Conservation (phyloP, 345 rosid genomes). For the Sonneratia caseolaris region DNA sequence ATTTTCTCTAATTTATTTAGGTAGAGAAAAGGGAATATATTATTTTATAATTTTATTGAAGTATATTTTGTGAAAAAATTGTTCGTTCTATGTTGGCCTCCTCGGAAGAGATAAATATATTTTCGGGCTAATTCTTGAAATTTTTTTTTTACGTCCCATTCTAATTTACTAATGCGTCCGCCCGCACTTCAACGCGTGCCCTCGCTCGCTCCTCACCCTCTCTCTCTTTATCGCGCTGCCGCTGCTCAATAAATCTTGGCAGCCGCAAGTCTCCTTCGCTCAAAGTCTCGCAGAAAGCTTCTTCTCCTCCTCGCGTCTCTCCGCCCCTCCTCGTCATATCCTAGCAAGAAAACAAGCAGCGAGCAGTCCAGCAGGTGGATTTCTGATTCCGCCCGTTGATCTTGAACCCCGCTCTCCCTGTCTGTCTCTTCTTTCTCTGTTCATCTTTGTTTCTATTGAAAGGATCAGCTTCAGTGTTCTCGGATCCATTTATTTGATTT, state of each 20-base stretch:
- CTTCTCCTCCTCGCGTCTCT: conserved; percentile 2
- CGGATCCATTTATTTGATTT: neutral
- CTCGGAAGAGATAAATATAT: too few relatives aligned
- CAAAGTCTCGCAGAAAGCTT: neutral
- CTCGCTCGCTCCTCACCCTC: neutral
- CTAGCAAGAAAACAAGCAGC: neutral
- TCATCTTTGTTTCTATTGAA: neutral
- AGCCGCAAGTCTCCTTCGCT: conserved; percentile 4
- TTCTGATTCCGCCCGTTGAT: too few relatives aligned
- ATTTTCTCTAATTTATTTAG: too few relatives aligned
- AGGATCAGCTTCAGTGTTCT: neutral
- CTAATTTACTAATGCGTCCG: neutral
- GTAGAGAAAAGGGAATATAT: too few relatives aligned
- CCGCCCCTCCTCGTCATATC: neutral
- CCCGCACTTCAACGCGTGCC: conserved; percentile 3
- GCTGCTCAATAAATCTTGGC: conserved; percentile 1
- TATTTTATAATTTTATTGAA: too few relatives aligned
- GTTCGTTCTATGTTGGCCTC: too few relatives aligned
- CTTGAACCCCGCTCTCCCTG: neutral
- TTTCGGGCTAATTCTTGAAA: too few relatives aligned
- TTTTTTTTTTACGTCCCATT: too few relatives aligned
- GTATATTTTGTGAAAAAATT: too few relatives aligned
- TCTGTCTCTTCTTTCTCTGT: neutral
- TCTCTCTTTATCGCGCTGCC: neutral
- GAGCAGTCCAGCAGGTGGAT: neutral